Conservation (phyloP, 2,329 filamentous ascomycete genomes). For the Epichloe bromicola region DNA sequence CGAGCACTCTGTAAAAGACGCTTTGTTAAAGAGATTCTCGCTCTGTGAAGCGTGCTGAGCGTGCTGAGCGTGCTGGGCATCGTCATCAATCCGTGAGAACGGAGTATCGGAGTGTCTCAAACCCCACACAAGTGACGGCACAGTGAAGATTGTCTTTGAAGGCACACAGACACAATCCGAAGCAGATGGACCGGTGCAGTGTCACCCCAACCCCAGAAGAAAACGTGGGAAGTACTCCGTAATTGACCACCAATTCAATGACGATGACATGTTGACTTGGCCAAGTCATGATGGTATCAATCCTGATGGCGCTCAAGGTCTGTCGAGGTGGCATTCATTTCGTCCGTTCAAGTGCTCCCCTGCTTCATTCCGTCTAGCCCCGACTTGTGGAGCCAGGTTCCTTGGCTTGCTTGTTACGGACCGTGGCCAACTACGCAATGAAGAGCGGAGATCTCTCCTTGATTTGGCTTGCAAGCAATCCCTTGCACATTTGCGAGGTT, state of each 20-base stretch:
- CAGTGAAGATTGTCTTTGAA: neutral
- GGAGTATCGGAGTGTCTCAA: conserved; percentile 1
- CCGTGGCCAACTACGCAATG: too few species aligned
- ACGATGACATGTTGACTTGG: neutral
- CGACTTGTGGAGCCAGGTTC: neutral
- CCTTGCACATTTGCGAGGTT: neutral
- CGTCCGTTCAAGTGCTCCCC: neutral
- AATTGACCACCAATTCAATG: neutral
- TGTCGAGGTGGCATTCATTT: neutral
- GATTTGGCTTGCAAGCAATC: neutral
- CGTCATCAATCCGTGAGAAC: neutral
- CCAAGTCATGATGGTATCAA: neutral
- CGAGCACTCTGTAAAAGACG: too few species aligned
- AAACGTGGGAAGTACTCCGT: conserved; percentile 1
- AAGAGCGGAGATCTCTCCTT: neutral
- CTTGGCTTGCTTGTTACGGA: too few species aligned
- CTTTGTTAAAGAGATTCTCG: too few species aligned
- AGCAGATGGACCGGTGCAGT: neutral
- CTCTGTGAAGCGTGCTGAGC: neutral
- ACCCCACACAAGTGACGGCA: neutral
- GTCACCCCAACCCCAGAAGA: neutral
- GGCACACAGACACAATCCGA: neutral
- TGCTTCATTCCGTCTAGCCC: neutral
- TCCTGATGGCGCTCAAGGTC: neutral
- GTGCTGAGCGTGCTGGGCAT: neutral